These are phyloP conservation scores for Colletotrichum orbiculare DNA, from an alignment of 2,329 filamentous ascomycete species.

Conservation along the genomic window DNA sequence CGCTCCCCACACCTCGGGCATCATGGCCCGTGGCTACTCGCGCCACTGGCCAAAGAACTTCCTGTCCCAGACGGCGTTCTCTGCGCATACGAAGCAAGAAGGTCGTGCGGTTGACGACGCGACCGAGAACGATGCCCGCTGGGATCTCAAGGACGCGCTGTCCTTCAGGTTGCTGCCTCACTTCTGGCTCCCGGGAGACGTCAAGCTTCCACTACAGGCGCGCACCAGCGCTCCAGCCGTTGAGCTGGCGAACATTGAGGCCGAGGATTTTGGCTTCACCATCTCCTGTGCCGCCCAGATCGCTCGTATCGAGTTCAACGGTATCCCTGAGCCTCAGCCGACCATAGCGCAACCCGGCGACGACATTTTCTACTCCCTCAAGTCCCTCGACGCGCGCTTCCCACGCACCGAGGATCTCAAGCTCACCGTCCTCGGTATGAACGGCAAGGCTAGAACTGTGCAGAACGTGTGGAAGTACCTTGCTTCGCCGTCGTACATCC, in stretches of 20 bases:
- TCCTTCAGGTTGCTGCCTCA: constrained; percentile 76
- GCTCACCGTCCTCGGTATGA: constrained; percentile 50
- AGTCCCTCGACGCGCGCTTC: constrained; percentile 47
- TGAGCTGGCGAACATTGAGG: constrained; percentile 16
- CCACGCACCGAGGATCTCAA: constrained; percentile 50
- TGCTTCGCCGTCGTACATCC: constrained; percentile 44
- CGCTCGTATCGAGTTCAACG: constrained; percentile 37
- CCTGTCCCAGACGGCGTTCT: constrained; percentile 46
- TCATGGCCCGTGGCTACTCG: constrained; percentile 50
- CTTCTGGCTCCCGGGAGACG: constrained; percentile 73
- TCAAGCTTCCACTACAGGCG: constrained; percentile 41
- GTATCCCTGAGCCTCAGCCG: constrained; percentile 22
- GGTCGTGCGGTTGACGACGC: constrained; percentile 41
- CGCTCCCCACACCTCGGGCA: constrained; percentile 74
- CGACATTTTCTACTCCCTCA: constrained; percentile 38
- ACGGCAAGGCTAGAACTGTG: constrained; percentile 50
- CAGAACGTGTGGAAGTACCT: constrained; percentile 49
- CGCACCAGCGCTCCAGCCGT: constrained; percentile 29
- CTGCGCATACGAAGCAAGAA: constrained; percentile 41
- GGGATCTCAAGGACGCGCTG: constrained; percentile 75
- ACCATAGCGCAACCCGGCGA: constrained; percentile 10
- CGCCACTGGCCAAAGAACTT: constrained; percentile 41
- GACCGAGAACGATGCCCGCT: constrained; percentile 68
- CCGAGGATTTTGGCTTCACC: constrained; percentile 40
- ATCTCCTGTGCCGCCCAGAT: constrained; percentile 39